Evolutionary conservation across 2,329 filamentous ascomycete genomes (phyloP).

Genomic region (Aspergillus thermomutatus): DNA sequence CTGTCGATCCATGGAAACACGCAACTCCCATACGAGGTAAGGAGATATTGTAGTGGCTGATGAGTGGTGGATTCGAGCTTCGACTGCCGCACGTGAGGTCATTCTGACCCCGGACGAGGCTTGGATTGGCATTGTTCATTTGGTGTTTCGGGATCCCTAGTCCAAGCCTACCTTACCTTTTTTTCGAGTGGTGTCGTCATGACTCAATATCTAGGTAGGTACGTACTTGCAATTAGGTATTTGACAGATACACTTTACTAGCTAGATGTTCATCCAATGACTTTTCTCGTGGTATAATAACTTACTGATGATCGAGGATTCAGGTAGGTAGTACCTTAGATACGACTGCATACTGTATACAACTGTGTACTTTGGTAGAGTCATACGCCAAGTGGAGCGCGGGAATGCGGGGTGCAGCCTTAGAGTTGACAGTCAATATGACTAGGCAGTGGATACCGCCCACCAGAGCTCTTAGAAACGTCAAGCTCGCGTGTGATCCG

Average conservation of each 20-base stretch:
- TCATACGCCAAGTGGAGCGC: slow-evolving; percentile 2
- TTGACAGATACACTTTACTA: not conserved
- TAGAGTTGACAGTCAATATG: slow-evolving; percentile 14
- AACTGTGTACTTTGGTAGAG: not conserved
- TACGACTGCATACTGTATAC: not conserved
- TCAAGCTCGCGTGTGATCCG: slow-evolving; percentile 1
- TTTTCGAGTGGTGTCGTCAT: not conserved
- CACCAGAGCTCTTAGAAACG: slow-evolving; percentile 12
- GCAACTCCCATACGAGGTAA: not conserved
- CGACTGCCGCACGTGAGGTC: not conserved
- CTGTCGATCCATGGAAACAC: not conserved
- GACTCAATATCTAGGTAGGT: not conserved
- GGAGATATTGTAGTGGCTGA: not conserved
- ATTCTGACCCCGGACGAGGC: not conserved
- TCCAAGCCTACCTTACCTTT: not conserved
- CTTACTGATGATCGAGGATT: not conserved
- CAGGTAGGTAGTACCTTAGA: no score
- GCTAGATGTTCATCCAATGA: not conserved
- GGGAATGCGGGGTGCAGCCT: slow-evolving; percentile 38
- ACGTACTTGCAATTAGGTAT: no score
- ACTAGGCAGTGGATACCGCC: not conserved
- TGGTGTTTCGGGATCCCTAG: not conserved
- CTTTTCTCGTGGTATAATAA: not conserved
- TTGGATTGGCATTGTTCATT: not conserved
- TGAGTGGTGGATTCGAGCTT: not conserved